Base-by-base conservation (phyloP, 1,284 basidiomycete genomes). In the Rhodotorula sp. region DNA sequence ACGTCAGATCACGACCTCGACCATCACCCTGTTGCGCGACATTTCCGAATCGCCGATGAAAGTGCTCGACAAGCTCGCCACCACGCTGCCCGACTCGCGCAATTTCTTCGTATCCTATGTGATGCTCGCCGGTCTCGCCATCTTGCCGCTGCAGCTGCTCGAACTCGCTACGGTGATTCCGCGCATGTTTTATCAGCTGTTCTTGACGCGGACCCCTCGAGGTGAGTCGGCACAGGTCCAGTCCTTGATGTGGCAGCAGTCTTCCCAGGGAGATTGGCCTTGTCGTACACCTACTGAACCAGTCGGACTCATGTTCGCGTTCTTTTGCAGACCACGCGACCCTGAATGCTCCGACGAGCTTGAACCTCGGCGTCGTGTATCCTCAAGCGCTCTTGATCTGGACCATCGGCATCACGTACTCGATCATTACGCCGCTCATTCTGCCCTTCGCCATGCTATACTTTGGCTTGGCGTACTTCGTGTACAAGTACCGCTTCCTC, bases 91-190 rank as follows among this genome's bases (percentile, higher is more conserved):
- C 18, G 73, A 69, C 24, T 81, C 82, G 10, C 79, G 93, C 69
- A 90, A 95, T 80, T 97, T 98, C 83, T 96, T 96, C 84, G 83
- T 98, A 49, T 95, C 92, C 12, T 98, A 97, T 80, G 93, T 96
- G 46, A 90, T 97, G 75, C 85, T 98, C 18, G 93, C 96, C 85
- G 90, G 89, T 1, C 82, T 98, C 42, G 95, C 93, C 72, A 87
- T 97, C 75, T 95, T 97, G 89, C 96, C 95, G 5, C 81, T 98
- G 26, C 95, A 98, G 78, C 84, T 99, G 8, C 86, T 97, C 49
- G 95, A 95, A 78, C 82, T 95, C 17, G 93, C 92, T 1, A 87
- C 93, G 1, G 84, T 95, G 62, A 85, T 95, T 68, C 90, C 91
- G 2, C 86, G 90, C 6, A 79, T 88, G 44, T 83, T 93, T 72